phyloP scores from a whole-genome alignment of 805 yeast genomes.

The Peterozyma xylosa region DNA sequence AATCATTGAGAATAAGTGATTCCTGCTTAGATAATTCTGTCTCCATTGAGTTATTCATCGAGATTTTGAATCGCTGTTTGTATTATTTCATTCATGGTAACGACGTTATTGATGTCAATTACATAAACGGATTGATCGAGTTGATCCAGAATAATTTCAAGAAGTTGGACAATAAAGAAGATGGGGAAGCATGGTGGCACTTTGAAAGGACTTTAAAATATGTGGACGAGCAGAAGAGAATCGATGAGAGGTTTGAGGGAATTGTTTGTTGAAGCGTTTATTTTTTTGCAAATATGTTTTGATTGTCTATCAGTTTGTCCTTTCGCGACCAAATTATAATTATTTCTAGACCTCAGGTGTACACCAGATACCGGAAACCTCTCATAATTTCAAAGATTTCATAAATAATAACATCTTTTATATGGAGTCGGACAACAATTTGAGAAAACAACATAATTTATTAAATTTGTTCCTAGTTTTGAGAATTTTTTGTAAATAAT shows the following conservation, averaged over 20 bases:
- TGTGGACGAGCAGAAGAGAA: slow-evolving; percentile 57
- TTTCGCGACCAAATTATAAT: no score
- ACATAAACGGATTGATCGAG: slow-evolving; percentile 81
- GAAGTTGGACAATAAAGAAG: slow-evolving; percentile 23
- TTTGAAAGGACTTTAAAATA: slow-evolving; percentile 70
- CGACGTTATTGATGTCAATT: slow-evolving; percentile 58
- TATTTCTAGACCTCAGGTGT: no score
- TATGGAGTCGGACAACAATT: no score
- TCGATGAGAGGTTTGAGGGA: slow-evolving; percentile 61
- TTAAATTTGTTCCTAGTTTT: slow-evolving; percentile 1
- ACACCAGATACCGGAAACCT: no score
- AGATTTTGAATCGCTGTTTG: slow-evolving; percentile 78
- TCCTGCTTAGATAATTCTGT: slow-evolving; percentile 79
- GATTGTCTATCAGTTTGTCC: no score
- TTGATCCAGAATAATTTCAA: slow-evolving; percentile 63
- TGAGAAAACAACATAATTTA: not conserved
- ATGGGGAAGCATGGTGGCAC: slow-evolving; percentile 34
- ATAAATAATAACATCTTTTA: no score
- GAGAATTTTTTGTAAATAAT: not conserved
- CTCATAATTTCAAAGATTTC: no score
- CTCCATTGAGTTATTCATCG: slow-evolving; percentile 79
- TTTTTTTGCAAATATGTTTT: no score
- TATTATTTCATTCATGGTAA: slow-evolving; percentile 83
- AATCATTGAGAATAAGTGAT: slow-evolving; percentile 85
- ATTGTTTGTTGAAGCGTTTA: slow-evolving; percentile 18